Conservation (phyloP, 2,329 filamentous ascomycete genomes). For the Thelonectria olida region DNA sequence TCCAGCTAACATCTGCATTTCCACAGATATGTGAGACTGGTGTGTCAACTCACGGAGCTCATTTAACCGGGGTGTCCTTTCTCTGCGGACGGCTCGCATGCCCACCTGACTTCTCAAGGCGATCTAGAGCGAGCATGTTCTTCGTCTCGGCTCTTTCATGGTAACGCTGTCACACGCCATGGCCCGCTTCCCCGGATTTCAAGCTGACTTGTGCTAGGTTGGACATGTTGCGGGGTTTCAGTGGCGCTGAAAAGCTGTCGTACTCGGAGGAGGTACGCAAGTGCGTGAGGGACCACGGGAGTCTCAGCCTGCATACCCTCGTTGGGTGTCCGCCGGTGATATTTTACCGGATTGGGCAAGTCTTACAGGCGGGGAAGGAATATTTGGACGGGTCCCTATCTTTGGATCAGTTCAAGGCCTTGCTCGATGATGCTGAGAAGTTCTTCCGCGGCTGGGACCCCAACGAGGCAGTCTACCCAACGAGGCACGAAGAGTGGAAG, state of each 20-base stretch:
- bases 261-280: constrained; percentile 36
- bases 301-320: constrained; percentile 35
- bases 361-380: constrained; percentile 34
- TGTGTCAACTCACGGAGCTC: constrained; percentile 39
- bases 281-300: constrained; percentile 36
- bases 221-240: constrained; percentile 42
- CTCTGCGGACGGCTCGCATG: constrained; percentile 37
- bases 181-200: not conserved
- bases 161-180: constrained; percentile 14
- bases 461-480: constrained; percentile 38
- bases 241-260: constrained; percentile 42
- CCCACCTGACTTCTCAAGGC: constrained; percentile 10
- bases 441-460: constrained; percentile 39
- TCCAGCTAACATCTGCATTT: not conserved
- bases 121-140: constrained; percentile 34
- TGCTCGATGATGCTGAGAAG: constrained; percentile 32
- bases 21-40: constrained; percentile 40
- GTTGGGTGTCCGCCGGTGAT: constrained; percentile 40
- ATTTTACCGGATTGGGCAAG: constrained; percentile 37
- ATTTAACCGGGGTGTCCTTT: constrained; percentile 40
- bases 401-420: constrained; percentile 15
- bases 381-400: constrained; percentile 16
- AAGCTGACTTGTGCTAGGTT: constrained; percentile 28
- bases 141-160: constrained; percentile 39
- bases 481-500: constrained; percentile 38